phyloP scores from a whole-genome alignment of 2,329 filamentous ascomycete species.

The Arthrobotrys sinensis region DNA sequence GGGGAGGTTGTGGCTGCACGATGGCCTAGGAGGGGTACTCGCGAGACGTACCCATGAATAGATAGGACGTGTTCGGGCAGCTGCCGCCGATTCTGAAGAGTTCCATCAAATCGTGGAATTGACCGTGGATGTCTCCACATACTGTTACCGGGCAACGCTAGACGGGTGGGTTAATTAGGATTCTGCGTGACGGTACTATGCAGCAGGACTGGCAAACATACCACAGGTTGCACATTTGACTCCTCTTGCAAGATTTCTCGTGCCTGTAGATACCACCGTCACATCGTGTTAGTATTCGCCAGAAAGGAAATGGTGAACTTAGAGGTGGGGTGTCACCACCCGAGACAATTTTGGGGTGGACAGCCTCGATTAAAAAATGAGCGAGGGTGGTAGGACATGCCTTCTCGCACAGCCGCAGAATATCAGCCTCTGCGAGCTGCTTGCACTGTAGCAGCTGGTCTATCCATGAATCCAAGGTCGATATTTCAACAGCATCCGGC shows the following conservation, averaged over 20 bases:
- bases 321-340: background rate
- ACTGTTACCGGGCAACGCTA: constrained; percentile 99
- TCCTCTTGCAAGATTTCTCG: constrained; percentile 97
- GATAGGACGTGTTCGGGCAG: constrained; percentile 98
- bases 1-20: constrained; percentile 39
- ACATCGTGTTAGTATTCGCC: constrained; percentile 39
- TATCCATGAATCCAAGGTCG: constrained; percentile 98
- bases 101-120: constrained; percentile 99
- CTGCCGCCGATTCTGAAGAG: constrained; percentile 98
- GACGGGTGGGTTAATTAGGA: constrained; percentile 62
- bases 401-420: constrained; percentile 98
- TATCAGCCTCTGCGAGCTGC: constrained; percentile 93
- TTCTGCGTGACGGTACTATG: constrained; percentile 14
- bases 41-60: constrained; percentile 88
- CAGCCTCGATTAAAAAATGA: background rate
- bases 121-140: constrained; percentile 98
- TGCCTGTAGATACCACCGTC: constrained; percentile 73
- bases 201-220: constrained; percentile 70
- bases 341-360: background rate
- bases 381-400: constrained; percentile 71
- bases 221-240: constrained; percentile 98
- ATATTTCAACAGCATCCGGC: constrained; percentile 84
- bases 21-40: constrained; percentile 52
- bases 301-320: constrained; percentile 26
- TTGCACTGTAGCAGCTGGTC: constrained; percentile 99